A percentile compares a stretch with the other conserved stretches of the same genome.
These are phyloP conservation scores for Saccharomycopsis vini DNA, from an alignment of 805 yeast genomes.

Conservation along the genomic window DNA sequence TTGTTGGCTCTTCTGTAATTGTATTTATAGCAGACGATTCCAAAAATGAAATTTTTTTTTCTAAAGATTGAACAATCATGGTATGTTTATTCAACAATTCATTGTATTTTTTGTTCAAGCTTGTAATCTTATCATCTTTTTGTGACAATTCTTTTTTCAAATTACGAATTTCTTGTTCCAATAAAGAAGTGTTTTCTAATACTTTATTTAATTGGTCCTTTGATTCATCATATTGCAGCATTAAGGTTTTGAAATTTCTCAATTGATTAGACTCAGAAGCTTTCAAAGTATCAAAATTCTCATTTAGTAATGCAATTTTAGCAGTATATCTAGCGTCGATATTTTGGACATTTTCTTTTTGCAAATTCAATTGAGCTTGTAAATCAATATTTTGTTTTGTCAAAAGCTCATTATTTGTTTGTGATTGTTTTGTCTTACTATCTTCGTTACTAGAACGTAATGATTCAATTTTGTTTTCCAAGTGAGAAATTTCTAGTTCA, in stretches of 20 bases:
- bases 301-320: slow-evolving; percentile 37
- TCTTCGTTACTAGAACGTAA: slow-evolving; percentile 56
- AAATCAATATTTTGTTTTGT: slow-evolving; percentile 42
- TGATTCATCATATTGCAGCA: slow-evolving; percentile 13
- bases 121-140: slow-evolving; percentile 11
- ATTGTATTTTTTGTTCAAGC: slow-evolving; percentile 16
- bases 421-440: slow-evolving; percentile 1
- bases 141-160: slow-evolving; percentile 5
- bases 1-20: too few species aligned
- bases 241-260: slow-evolving; percentile 12
- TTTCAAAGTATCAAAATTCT: slow-evolving; percentile 34
- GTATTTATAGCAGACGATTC: too few species aligned
- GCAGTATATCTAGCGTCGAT: slow-evolving; percentile 59
- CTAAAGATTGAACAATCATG: not conserved
- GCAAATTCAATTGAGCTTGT: slow-evolving; percentile 64
- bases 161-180: slow-evolving; percentile 1
- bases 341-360: slow-evolving; percentile 75
- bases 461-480: slow-evolving; percentile 65
- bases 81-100: slow-evolving; percentile 15
- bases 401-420: slow-evolving; percentile 23
- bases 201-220: slow-evolving; percentile 12
- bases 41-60: slow-evolving; percentile 9
- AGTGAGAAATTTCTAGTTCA: slow-evolving; percentile 39
- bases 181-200: slow-evolving; percentile 1
- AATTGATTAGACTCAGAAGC: slow-evolving; percentile 23